Evolutionary conservation across 192 early-diverging fungal species (phyloP), one percentile per base, ranked within the genome.

Genomic region (Rhizophagus clarus): DNA sequence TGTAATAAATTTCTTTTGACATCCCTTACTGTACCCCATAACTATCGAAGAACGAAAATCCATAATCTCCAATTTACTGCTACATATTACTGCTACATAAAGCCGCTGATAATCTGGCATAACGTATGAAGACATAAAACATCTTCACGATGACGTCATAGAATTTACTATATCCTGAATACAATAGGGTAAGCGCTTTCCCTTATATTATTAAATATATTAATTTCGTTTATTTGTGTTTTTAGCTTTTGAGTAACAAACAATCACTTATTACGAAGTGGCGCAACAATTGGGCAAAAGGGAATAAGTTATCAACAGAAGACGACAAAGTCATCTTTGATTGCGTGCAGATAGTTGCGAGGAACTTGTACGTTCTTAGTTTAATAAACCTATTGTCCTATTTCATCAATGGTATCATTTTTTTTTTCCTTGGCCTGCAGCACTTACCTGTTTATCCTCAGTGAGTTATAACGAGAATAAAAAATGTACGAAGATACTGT

Each of bases 181-280:
- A 74, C 51, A 74, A 20, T 14, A 74, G 24, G 12, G 51, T 74
- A 74, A 74, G 15, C 61, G 61, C 29, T 29, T 61, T 74, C 49
- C 12, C 32, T 51, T 3, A 74, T 61, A 60, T 74, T 74, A 74
- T 74, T 74, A 74, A 74, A 51, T 15, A 7, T 45, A 60, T 74
- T 61, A 74, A 32, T 74, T 74, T n/a, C 61, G 51, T 31, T 61
- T 74, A 61, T 61, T 74, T 22, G 51, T 61, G 14, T 51, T 9
- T 49, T 49, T 74, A 74, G 49, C 72, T 74, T 74, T 74, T 74
- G 51, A 61, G 56, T 74, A 51, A 60, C 73, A 74, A 74, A 74
- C 73, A 74, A 74, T 74, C 28, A 60, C 72, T 74, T 2, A 56
- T 61, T 74, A 60, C 72, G 61, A 74, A 10, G 26, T 74, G 72